Percentiles rank a stretch among this genome's conserved stretches.
phyloP scores from a whole-genome alignment of 371 early-diverging fungal genomes.

The Dichotomocladium elegans region DNA sequence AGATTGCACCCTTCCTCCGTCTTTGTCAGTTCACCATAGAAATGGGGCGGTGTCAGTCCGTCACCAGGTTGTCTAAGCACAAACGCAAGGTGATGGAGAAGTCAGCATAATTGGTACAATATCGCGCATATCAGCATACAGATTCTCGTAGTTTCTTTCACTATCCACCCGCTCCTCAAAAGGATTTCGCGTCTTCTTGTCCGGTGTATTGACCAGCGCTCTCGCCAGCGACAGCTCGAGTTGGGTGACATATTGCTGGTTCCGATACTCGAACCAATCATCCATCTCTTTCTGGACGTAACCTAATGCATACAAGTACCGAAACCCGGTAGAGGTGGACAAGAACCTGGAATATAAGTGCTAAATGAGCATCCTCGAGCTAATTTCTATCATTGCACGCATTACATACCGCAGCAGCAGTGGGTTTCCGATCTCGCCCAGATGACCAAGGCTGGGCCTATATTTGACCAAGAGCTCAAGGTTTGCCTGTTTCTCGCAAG shows the following conservation, averaged over 20 bases:
- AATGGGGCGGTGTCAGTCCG: constrained; percentile 67
- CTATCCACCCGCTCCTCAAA: constrained; percentile 51
- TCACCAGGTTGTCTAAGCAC: constrained; percentile 43
- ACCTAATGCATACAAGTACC: constrained; percentile 64
- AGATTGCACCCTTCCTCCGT: constrained; percentile 75
- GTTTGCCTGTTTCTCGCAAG: constrained; percentile 64
- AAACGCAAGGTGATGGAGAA: background rate
- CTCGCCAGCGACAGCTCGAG: constrained; percentile 72
- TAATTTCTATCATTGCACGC: background rate
- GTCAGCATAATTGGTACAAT: background rate
- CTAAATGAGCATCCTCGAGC: background rate
- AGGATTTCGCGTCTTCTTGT: constrained; percentile 35
- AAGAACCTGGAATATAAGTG: constrained; percentile 43
- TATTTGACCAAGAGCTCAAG: constrained; percentile 65
- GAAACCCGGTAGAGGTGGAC: constrained; percentile 70
- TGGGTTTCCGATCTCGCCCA: constrained; percentile 70
- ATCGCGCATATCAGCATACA: constrained; percentile 16
- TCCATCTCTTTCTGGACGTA: constrained; percentile 80
- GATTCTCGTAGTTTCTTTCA: constrained; percentile 39
- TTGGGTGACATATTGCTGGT: constrained; percentile 75
- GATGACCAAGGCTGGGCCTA: constrained; percentile 70
- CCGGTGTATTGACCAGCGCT: constrained; percentile 51
- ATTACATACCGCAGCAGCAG: constrained; percentile 53
- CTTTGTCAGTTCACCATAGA: constrained; percentile 80
- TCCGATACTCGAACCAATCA: constrained; percentile 80